Evolutionary conservation across 768 basidiomycete genomes (phyloP).

Genomic region (Mrakia frigida): DNA sequence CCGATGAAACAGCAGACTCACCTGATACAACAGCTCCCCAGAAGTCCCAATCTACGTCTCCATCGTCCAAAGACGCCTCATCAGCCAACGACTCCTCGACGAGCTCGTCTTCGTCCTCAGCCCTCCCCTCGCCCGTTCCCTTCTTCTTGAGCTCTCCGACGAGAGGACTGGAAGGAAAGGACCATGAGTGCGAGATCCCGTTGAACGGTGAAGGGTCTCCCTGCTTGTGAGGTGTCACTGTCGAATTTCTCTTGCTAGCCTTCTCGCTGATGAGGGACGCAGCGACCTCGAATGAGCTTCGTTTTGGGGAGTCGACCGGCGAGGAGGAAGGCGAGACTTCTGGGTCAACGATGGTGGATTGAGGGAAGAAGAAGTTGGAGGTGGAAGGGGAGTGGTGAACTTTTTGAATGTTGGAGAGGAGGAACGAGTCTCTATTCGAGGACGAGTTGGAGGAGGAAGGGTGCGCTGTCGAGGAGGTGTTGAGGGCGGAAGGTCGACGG

Average conservation of each 20-base stretch:
- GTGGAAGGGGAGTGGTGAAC: neutral
- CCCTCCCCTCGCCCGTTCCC: neutral
- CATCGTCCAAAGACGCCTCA: neutral
- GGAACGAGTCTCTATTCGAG: conserved; percentile 19
- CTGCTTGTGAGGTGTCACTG: neutral
- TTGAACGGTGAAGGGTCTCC: neutral
- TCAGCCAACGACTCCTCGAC: conserved; percentile 22
- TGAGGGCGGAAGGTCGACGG: neutral
- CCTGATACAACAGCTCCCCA: conserved; percentile 93
- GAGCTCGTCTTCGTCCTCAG: conserved; percentile 18
- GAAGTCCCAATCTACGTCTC: conserved; percentile 57
- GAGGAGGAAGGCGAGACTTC: no score
- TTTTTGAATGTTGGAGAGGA: conserved; percentile 12
- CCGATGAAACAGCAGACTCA: conserved; percentile 41
- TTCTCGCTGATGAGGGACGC: neutral
- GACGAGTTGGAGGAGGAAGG: conserved; percentile 2
- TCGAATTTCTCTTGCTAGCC: neutral
- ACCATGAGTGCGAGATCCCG: neutral
- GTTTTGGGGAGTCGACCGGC: neutral
- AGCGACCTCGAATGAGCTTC: neutral
- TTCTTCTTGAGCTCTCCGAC: neutral
- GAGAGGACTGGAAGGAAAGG: neutral
- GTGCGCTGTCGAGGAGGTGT: neutral
- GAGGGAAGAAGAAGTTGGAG: neutral
- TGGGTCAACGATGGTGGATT: no score